Conservation (phyloP, 441 rosid species). For the Aleurites moluccanus region DNA sequence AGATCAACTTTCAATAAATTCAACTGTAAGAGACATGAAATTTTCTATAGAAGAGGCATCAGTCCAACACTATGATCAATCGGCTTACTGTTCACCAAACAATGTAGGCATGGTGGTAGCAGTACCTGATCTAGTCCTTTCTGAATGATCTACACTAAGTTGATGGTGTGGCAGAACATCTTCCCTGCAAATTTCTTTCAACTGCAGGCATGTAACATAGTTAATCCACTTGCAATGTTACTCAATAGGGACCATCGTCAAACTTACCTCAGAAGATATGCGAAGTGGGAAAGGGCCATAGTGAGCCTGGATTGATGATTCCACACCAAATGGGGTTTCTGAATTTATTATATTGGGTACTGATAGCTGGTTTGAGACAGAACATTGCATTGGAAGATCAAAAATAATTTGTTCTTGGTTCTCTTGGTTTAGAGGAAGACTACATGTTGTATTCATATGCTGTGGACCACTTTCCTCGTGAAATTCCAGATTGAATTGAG, state of each 20-base stretch:
- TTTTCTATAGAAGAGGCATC: neutral
- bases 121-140: constrained; percentile 41
- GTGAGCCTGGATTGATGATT: constrained; percentile 51
- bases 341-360: constrained; percentile 38
- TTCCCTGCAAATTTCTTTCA: constrained; percentile 55
- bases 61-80: neutral
- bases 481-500: constrained; percentile 36
- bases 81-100: neutral
- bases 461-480: constrained; percentile 36
- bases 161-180: constrained; percentile 41
- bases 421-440: constrained; percentile 37
- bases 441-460: constrained; percentile 29
- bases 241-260: neutral
- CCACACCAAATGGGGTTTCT: constrained; percentile 46
- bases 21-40: neutral
- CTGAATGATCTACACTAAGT: constrained; percentile 36
- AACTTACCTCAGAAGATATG: constrained; percentile 45
- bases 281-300: constrained; percentile 49
- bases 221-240: constrained; percentile 10
- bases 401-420: constrained; percentile 28
- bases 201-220: constrained; percentile 23
- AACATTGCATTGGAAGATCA: constrained; percentile 39
- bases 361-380: constrained; percentile 34
- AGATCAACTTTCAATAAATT: neutral
- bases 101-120: neutral